Evolutionary conservation across 2,329 filamentous ascomycete genomes (phyloP), one percentile per base, ranked within the genome.

Genomic region (Neonectria neomacrospora): DNA sequence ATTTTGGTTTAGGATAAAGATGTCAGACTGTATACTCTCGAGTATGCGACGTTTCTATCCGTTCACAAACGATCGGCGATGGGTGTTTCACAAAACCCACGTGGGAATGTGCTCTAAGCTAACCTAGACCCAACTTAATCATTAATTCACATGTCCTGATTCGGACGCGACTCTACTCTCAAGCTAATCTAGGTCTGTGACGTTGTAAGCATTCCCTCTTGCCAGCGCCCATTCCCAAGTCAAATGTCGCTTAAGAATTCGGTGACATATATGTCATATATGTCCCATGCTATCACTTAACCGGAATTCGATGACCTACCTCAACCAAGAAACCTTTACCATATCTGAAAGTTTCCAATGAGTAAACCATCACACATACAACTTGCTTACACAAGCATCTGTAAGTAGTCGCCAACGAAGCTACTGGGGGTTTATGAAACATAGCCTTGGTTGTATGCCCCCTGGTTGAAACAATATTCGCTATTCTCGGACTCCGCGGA

Each of bases 351-450:
- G 23, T 23, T 45, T 45, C 42, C 11, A 23, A 45, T 11, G 6
- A 16, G 39, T 42, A 37, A 58, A 58, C 28, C 39, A 26, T 23
- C 51, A 8, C 18, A 12, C 12, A 41, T 22, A 32, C 39, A 57
- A 34, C 20, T 20, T 34, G 3, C 32, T 23, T 16, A n/a, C 59
- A 37, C 26, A 3, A 16, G 9, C 22, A 32, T 41, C 9, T 18
- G 8, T 8, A 11, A 20, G 30, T 28, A 20, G 6, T 30, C 34
- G 50, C 54, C 54, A 44, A 63, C 60, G 18, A 58, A 63, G 54
- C 18, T 58, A 54, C 45, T 54, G 50, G 54, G 57, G 28, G 54
- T 58, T 22, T 20, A 37, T 63, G 60, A 63, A 63, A 63, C 60
- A 28, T 30, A 22, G 54, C 32, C 42, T 53, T 47, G 39, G 48